Evolutionary conservation across 805 yeast species (phyloP), one percentile per base, ranked within the genome.

Genomic region (Starmerella etchellsii): DNA sequence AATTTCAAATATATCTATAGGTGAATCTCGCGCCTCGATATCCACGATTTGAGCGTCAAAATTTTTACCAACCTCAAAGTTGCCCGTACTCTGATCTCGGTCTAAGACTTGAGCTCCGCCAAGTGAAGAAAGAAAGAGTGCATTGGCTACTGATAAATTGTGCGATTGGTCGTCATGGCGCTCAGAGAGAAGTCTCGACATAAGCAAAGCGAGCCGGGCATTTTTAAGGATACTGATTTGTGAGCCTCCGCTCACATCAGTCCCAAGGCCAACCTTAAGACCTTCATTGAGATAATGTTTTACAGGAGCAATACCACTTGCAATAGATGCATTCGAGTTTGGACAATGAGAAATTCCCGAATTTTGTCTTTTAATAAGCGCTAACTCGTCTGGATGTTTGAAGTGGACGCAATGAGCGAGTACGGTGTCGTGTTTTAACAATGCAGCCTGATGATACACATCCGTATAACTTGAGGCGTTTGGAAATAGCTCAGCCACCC

Each of bases 331-430:
- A 58, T 88, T 88, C 15, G 94, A 81, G 10, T 84, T 74, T 2
- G 98, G 98, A 62, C 98, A 88, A 60, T 91, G 97, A 4, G 94
- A 71, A 15, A 88, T 73, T 11, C 95, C 93, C 25, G 83, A 64
- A 5, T 71, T 62, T 18, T 71, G 69, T 15, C 53, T 47, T 46
- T 67, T 68, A 34, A 91, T 66, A 18, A 81, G 45, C 15, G 68
- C 60, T 31, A 76, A 66, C 58, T 88, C 98, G 2, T 66, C 66
- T 8, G 72, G 74, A 11, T 16, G 4, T 1, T 73, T 50, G 40
- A 88, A 63, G 54, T 87, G 94, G 29, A 91, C 68, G 28, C 91
- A 93, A 56, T 88, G 98, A 0, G 96, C 98, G 43, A 88, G 63
- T 24, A 84, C 74, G 0, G 97, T 85, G 47, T 71, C 72, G 1